Base-by-base conservation (phyloP, 2,329 filamentous ascomycete species). In the Pseudogymnoascus sp. region DNA sequence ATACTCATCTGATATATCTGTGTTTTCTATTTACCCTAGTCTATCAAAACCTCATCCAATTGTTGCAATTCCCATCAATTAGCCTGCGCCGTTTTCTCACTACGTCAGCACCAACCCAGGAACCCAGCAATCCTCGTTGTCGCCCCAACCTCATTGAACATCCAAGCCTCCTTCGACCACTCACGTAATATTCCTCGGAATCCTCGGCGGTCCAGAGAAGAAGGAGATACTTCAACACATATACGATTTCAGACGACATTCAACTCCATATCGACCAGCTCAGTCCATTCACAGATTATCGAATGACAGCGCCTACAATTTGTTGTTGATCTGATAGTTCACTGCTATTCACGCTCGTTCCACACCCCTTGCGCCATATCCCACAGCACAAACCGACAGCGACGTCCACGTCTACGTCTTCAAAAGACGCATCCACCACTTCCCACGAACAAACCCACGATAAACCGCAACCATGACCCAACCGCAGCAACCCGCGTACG, bases 341-440 rank as follows among this genome's bases (percentile, higher is more conserved):
- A 51, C 58, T 48, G 44, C 42, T 61, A 55, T 48, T 61, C 4
- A 64, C 42, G 13, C 42, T 51, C 42, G 42, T 51, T 51, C 42
- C 42, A 29, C 42, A 42, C 15, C 25, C 27, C 55, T 5, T 21
- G 38, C n/a, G 36, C 31, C 31, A 35, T 38, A 35, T 5, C 5
- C 55, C 7, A 38, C 33, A 59, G 21, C 2, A n/a, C 17, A 31
- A 25, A 44, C n/a, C 39, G 15, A 61, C 39, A 35, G 29, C 15
- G 38, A 29, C 31, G 21, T 44, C 35, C 8, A 25, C 44, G 35
- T 38, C 59, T 44, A 61, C 59, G 29, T 48, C 36, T 17, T 25
- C 13, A 27, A 29, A 29, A 51, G 42, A 31, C 42, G 42, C 29
- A 31, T 31, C 13, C 13, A 29, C 25, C 25, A 31, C 39, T n/a